Base-by-base conservation (phyloP, 768 basidiomycete species). In the Lentinula lateritia region DNA sequence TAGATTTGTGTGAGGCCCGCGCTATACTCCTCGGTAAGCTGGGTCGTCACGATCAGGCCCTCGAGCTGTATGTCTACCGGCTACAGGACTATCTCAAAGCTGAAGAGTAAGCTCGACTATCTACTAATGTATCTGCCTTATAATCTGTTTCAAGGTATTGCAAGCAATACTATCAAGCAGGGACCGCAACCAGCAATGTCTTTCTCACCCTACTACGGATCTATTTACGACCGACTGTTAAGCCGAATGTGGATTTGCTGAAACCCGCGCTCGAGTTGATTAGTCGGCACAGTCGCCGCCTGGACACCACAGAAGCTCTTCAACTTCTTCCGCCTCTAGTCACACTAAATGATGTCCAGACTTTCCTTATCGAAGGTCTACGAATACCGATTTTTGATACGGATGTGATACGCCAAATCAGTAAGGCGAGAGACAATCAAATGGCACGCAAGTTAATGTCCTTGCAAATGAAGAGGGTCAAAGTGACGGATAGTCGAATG, bases 51-150 rank as follows among this genome's bases (percentile, higher is more conserved):
- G 93, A 97, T 63, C 92, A 89, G 63, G 95, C 96, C 0, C 82
- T 98, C n/a, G 93, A 95, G 69, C 82, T 96, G 13, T 99, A 98
- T 70, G 94, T 95, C 6, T 90, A 98, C 69, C 85, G 87, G 39
- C 78, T 98, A 36, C 82, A 87, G 42, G 90, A 95, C 68, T 93
- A 89, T 70, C 63, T 74, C 32, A 93, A 93, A 64, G 97, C 97
- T 0, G 97, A 98, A 77, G 86, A 90, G 93, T 95, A 67, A 64
- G 88, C 61, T 13, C 23, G 13, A 12, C 48, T 61, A 28, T 35
- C 46, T 62, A 28, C 48, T 36, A 18, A 41, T 58, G 13, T 54
- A 50, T 54, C 38, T 42, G 35, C 52, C 35, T 60, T 65, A 60
- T 52, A 23, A 16, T 28, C 50, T 32, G 13, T 38, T 20, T 9